Conservation (phyloP, 176 grass and related monocot genomes). For the Zoysia pacifica region DNA sequence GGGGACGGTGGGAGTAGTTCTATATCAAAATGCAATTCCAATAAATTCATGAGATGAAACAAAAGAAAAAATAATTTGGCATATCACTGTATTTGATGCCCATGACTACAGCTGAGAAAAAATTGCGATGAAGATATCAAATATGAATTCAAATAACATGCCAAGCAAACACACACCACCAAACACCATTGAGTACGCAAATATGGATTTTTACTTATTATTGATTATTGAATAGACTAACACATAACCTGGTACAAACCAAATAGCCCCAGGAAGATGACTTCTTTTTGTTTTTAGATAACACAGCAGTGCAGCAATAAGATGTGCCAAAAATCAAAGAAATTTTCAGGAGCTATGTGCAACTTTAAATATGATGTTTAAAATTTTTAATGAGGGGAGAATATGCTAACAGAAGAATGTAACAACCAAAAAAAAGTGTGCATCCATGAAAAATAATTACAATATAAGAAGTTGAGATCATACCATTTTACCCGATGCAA, state of each 20-base stretch:
- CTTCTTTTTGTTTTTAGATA: not conserved
- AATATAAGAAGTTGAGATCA: conserved; percentile 1
- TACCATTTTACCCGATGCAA: conserved; percentile 99
- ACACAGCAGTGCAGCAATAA: not conserved
- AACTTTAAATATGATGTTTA: not conserved
- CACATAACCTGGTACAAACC: not conserved
- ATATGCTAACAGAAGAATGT: not conserved
- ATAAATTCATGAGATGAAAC: not conserved
- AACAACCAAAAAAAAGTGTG: not conserved
- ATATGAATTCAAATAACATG: not conserved
- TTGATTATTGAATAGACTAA: not conserved
- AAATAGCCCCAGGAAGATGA: not conserved
- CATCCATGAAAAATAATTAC: not conserved
- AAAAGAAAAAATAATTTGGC: not conserved
- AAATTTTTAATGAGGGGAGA: not conserved
- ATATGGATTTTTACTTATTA: not conserved
- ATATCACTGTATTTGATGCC: not conserved
- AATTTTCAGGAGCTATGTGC: not conserved
- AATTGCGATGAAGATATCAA: not conserved
- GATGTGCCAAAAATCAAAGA: not conserved
- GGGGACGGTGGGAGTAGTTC: not conserved
- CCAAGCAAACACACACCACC: not conserved
- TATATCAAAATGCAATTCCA: not conserved
- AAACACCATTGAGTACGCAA: not conserved
- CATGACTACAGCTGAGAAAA: not conserved